These are phyloP conservation scores for Fonsecaea erecta DNA, from an alignment of 2,329 filamentous ascomycete genomes.

Conservation along the genomic window DNA sequence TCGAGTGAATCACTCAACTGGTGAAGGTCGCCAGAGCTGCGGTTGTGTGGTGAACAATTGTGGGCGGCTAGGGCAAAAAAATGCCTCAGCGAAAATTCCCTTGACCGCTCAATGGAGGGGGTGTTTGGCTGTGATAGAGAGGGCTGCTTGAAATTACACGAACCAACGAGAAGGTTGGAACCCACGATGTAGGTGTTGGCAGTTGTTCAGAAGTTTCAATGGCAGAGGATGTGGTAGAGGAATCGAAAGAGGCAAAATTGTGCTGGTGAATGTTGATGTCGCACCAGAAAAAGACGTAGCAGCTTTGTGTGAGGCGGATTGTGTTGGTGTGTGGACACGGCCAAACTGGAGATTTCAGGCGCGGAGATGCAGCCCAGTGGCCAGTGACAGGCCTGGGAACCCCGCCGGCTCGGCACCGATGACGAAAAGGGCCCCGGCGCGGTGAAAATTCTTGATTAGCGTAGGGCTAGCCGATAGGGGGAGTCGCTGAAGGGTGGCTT, in stretches of 20 bases:
- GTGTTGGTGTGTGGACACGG: conserved; percentile 9
- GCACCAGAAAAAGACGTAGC: conserved; percentile 18
- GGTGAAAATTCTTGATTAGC: conserved; percentile 12
- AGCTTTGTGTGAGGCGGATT: conserved; percentile 16
- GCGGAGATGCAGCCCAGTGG: conserved; percentile 4
- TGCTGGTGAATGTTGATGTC: conserved; percentile 17
- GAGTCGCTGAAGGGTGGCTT: background rate
- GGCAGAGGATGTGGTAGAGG: background rate
- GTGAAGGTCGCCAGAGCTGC: conserved; percentile 32
- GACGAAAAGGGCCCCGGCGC: conserved; percentile 4
- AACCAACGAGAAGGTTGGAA: background rate
- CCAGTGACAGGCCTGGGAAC: conserved; percentile 12
- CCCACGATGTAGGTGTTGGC: background rate
- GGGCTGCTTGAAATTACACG: background rate
- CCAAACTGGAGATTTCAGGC: conserved; percentile 20
- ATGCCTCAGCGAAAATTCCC: conserved; percentile 25
- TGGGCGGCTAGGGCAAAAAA: conserved; percentile 13
- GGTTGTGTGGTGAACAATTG: conserved; percentile 17
- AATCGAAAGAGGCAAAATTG: conserved; percentile 7
- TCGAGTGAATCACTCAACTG: conserved; percentile 5
- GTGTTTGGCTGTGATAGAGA: conserved; percentile 1
- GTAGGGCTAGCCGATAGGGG: background rate
- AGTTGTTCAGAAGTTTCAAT: background rate
- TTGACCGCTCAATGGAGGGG: background rate
- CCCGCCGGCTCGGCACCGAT: conserved; percentile 12